These are phyloP conservation scores for Adansonia digitata DNA, from an alignment of 345 rosid species.

Conservation along the genomic window DNA sequence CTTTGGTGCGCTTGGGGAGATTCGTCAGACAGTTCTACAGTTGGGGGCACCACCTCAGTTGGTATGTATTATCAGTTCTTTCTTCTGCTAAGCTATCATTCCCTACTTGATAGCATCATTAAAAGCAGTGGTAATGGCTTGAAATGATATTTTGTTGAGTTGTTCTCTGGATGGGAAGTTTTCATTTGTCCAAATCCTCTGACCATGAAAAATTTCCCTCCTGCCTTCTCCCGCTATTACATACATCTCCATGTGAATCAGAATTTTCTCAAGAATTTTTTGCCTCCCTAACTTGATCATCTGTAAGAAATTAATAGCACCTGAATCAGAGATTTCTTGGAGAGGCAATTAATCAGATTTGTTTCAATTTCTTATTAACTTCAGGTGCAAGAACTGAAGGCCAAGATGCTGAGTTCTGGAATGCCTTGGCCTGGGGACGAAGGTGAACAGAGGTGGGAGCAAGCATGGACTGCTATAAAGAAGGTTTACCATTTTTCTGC, in stretches of 20 bases:
- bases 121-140: background rate
- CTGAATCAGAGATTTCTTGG: background rate
- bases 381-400: slow-evolving; percentile 87
- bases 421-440: slow-evolving; percentile 99
- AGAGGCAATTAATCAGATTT: background rate
- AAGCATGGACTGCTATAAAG: slow-evolving; percentile 96
- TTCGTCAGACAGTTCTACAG: slow-evolving; percentile 67
- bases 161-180: background rate
- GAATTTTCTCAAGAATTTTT: background rate
- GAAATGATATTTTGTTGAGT: background rate
- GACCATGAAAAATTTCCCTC: background rate
- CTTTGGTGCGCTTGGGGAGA: slow-evolving; percentile 52
- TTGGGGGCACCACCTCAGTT: slow-evolving; percentile 65
- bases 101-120: background rate
- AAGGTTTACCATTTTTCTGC: slow-evolving; percentile 43
- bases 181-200: background rate
- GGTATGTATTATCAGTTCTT: slow-evolving; percentile 39
- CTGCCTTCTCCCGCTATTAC: background rate
- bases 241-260: background rate
- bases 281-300: background rate
- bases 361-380: slow-evolving; percentile 15
- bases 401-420: slow-evolving; percentile 67
- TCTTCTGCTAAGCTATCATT: background rate
- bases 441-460: slow-evolving; percentile 86
- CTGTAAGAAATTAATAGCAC: background rate